phyloP scores from a whole-genome alignment of 257 asterid genomes.

The Solanum gandarillasii region DNA sequence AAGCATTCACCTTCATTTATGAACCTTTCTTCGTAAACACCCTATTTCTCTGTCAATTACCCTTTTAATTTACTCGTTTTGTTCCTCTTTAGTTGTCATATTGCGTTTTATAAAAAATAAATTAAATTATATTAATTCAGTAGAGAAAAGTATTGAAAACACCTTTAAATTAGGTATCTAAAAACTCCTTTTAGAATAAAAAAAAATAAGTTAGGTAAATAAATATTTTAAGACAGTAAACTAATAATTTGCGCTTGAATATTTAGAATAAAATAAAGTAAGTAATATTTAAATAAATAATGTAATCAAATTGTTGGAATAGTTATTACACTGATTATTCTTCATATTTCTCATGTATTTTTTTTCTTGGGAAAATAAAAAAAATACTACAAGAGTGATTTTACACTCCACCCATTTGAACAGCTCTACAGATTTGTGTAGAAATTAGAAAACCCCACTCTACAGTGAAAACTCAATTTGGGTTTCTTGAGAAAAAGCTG shows the following conservation, averaged over 20 bases:
- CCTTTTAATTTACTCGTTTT: neutral
- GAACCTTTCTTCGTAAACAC: neutral
- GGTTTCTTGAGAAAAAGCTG: neutral
- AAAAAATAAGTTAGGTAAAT: neutral
- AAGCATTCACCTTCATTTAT: neutral
- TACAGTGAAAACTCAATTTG: conserved; percentile 2
- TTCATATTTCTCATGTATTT: neutral
- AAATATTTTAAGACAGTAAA: no score
- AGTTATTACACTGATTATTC: neutral
- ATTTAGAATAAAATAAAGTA: neutral
- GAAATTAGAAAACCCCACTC: neutral
- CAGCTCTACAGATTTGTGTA: neutral
- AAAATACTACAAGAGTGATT: neutral
- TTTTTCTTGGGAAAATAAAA: neutral
- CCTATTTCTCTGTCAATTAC: neutral
- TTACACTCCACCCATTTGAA: neutral
- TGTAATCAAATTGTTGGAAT: neutral
- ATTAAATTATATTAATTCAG: no score
- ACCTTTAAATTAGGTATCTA: neutral
- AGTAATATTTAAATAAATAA: no score
- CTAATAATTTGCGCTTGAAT: neutral
- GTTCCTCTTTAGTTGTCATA: no score
- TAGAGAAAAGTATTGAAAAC: neutral
- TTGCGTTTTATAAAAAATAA: no score
- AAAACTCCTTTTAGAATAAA: no score